These are phyloP conservation scores for Rhododendron vialii DNA, from an alignment of 148 eudicot genomes.

Conservation along the genomic window DNA sequence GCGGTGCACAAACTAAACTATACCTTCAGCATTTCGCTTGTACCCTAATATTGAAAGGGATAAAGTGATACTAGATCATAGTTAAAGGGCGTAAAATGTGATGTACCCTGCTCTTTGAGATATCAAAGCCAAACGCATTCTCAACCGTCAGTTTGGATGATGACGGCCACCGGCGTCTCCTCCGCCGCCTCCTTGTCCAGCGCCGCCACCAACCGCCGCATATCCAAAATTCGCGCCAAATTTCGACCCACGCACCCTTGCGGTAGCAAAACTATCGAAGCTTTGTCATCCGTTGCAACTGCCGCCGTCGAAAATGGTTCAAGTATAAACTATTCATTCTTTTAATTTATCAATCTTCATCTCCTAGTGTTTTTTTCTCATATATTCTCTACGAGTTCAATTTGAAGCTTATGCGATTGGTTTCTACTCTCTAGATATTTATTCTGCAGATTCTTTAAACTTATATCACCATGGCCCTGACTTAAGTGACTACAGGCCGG, in stretches of 20 bases:
- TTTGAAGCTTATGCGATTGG: neutral
- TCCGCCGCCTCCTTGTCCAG: neutral
- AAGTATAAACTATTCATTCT: neutral
- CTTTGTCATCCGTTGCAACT: slow-evolving; percentile 4
- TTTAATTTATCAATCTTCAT: neutral
- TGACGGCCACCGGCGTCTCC: slow-evolving; percentile 21
- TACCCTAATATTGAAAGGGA: too few species aligned
- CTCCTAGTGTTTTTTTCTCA: neutral
- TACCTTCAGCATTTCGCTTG: too few species aligned
- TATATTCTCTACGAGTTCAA: neutral
- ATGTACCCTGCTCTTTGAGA: neutral
- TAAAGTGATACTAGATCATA: too few species aligned
- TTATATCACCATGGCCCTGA: neutral
- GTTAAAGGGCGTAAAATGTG: neutral
- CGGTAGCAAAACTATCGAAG: slow-evolving; percentile 9
- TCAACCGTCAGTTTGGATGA: slow-evolving; percentile 30
- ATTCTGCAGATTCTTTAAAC: neutral
- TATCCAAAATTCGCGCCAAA: slow-evolving; percentile 30
- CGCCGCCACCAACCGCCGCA: slow-evolving; percentile 2
- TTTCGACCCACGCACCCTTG: slow-evolving; percentile 5
- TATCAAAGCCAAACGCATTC: slow-evolving; percentile 3
- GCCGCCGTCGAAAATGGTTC: neutral
- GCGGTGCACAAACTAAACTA: too few species aligned
- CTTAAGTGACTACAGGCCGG: neutral
- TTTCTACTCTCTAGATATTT: neutral